Percentiles rank a stretch among this genome's conserved stretches.
Conservation (phyloP, 257 asterid species). For the Agastache rugosa region DNA sequence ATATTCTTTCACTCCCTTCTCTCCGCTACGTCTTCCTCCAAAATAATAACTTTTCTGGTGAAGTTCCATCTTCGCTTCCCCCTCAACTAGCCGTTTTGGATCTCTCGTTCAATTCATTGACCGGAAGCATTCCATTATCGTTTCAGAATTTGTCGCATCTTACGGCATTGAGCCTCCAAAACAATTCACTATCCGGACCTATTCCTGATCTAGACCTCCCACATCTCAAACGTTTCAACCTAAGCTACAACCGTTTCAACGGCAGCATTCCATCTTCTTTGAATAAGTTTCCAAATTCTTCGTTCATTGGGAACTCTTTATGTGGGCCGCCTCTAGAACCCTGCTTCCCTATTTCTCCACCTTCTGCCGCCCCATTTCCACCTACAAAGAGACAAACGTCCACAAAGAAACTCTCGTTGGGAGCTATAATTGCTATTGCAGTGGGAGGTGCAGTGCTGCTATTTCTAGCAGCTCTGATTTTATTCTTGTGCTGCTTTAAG, state of each 20-base stretch:
- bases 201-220: constrained; percentile 58
- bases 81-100: constrained; percentile 52
- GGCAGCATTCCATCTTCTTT: constrained; percentile 74
- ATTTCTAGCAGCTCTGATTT: constrained; percentile 52
- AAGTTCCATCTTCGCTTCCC: constrained; percentile 50
- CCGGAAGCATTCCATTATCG: constrained; percentile 53
- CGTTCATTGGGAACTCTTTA: constrained; percentile 68
- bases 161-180: constrained; percentile 63
- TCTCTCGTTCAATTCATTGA: constrained; percentile 63
- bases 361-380: constrained; percentile 56
- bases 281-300: constrained; percentile 59
- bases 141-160: constrained; percentile 62
- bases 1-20: constrained; percentile 61
- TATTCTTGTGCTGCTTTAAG: constrained; percentile 60
- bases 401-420: constrained; percentile 55
- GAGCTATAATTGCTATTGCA: constrained; percentile 77
- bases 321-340: constrained; percentile 74
- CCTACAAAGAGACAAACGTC: constrained; percentile 40
- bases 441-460: constrained; percentile 74
- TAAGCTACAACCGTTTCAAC: constrained; percentile 68
- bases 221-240: constrained; percentile 57
- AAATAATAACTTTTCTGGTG: constrained; percentile 60
- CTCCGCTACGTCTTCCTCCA: constrained; percentile 63
- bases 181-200: constrained; percentile 70
- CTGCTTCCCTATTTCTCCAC: constrained; percentile 52